phyloP scores from a whole-genome alignment of 1,284 basidiomycete species.

The Cystobasidium slooffiae region DNA sequence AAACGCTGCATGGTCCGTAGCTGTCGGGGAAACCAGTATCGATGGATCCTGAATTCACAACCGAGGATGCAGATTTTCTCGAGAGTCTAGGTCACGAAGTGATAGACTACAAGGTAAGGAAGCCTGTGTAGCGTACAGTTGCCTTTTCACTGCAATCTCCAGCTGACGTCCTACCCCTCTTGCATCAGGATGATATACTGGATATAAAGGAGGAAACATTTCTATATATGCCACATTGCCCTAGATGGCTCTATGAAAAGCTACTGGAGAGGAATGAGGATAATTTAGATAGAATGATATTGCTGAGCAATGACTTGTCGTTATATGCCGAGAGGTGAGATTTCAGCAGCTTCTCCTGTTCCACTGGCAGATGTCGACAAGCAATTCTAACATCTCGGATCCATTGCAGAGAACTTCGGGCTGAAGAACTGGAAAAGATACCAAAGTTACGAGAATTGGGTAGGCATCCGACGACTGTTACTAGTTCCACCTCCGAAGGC shows the following conservation, averaged over 20 bases:
- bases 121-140: not conserved
- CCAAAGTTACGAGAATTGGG: constrained; percentile 20
- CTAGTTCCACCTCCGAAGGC: not conserved
- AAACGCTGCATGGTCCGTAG: not conserved
- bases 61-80: constrained; percentile 21
- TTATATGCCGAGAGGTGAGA: constrained; percentile 50
- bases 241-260: constrained; percentile 49
- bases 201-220: constrained; percentile 43
- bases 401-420: constrained; percentile 28
- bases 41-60: constrained; percentile 29
- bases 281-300: constrained; percentile 32
- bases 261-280: constrained; percentile 47
- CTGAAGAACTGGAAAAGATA: constrained; percentile 27
- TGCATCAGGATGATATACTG: constrained; percentile 32
- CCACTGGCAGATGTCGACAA: too few species aligned
- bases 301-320: constrained; percentile 50
- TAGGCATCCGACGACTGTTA: not conserved
- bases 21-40: constrained; percentile 3
- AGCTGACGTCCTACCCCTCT: not conserved
- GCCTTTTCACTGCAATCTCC: not conserved
- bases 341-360: too few species aligned
- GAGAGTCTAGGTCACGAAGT: constrained; percentile 12
- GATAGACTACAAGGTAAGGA: constrained; percentile 14
- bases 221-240: constrained; percentile 53
- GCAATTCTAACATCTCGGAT: not conserved